Conservation (phyloP, 805 yeast species). For the Tetrapisispora fleetii region DNA sequence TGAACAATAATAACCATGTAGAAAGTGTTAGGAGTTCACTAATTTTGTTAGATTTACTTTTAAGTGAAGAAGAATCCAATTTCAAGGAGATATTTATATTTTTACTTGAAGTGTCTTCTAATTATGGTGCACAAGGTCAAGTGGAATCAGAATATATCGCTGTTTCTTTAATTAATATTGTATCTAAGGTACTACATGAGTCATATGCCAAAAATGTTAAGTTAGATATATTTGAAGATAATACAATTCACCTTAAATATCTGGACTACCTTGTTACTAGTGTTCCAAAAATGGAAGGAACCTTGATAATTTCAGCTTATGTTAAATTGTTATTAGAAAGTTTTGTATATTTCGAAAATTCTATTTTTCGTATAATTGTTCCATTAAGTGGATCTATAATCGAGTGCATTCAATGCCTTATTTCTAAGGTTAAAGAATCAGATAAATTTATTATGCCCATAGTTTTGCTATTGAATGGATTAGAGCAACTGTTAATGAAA, state of each 20-base stretch:
- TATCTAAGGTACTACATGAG: constrained; percentile 24
- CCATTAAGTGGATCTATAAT: constrained; percentile 41
- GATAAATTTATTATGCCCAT: constrained; percentile 40
- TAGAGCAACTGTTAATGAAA: constrained; percentile 52
- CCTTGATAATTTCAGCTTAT: constrained; percentile 28
- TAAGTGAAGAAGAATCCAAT: constrained; percentile 49
- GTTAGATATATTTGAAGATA: constrained; percentile 26
- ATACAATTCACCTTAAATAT: constrained; percentile 25
- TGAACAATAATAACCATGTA: constrained; percentile 27
- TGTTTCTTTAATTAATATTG: constrained; percentile 25
- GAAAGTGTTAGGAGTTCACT: constrained; percentile 37
- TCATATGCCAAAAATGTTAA: constrained; percentile 25
- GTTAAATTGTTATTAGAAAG: constrained; percentile 43
- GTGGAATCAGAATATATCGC: constrained; percentile 26
- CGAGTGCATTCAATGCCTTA: constrained; percentile 18
- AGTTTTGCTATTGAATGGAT: constrained; percentile 40
- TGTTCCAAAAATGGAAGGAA: constrained; percentile 35
- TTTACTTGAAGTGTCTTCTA: constrained; percentile 32
- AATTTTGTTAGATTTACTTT: constrained; percentile 35
- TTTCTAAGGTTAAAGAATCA: constrained; percentile 13
- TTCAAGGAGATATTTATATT: constrained; percentile 37
- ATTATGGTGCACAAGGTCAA: constrained; percentile 18
- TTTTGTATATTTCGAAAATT: constrained; percentile 39
- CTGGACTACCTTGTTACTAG: constrained; percentile 43
- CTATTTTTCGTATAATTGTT: constrained; percentile 46